Evolutionary conservation across 108 stramenopile genomes (phyloP), one percentile per base, ranked within the genome.

Genomic region (Craspedostauros australis): DNA sequence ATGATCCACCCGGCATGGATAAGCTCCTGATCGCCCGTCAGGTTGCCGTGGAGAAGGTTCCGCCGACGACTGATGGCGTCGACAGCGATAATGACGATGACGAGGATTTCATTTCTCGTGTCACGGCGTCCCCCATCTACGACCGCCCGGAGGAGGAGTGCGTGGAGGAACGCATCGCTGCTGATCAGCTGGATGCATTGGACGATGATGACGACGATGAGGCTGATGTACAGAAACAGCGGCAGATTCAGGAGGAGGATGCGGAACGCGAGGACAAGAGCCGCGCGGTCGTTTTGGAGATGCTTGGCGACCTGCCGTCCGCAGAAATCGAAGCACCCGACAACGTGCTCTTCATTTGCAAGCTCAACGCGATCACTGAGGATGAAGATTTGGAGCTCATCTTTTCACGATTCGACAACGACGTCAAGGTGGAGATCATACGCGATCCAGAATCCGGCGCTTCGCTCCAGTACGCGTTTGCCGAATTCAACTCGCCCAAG

Each of bases 311-410:
- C 56, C 46, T 90, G 23, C 90, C 90, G 3, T 60, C 64, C 15
- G 91, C 91, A 2, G 91, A 91, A 27, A 73, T 82, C 11, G 77
- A 76, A 50, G 93, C 96, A 15, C 97, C 97, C 1, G 97, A 98
- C 55, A 93, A 97, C 46, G 99, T 98, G 0, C 69, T 99, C 1
- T 99, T 99, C 63, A 93, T 99, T 20, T 97, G 96, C 65, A 99
- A 99, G 76, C 87, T 99, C 33, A 98, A 99, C 54, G 82, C 96
- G 8, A 64, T 95, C 12, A 99, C 99, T 1, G 75, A 81, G 20
- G 96, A 97, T 55, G 99, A 97, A 44, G 99, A 99, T 58, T 62
- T 99, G 44, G 96, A 97, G 70, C 63, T 98, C 15, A 99, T 99
- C 19, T 99, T 98, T 77, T 80, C 88, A 16, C 72, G 94, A 2